These are phyloP conservation scores for Cucumis sativus DNA, from an alignment of 306 rosid species.

Conservation along the genomic window DNA sequence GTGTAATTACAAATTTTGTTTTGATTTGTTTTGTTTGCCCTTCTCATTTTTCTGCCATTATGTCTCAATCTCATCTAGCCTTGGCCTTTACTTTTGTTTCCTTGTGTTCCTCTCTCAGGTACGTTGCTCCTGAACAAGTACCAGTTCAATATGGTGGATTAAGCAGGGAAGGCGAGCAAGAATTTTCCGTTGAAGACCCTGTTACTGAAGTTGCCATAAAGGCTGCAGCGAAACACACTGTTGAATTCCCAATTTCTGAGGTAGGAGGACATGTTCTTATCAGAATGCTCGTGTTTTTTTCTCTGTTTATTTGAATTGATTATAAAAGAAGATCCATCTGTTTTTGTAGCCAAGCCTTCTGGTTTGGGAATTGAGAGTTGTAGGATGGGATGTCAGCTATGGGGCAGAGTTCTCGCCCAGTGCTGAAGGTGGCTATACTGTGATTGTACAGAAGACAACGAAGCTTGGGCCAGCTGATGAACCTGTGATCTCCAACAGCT, in stretches of 20 bases:
- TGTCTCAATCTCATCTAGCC: neutral
- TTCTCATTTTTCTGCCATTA: neutral
- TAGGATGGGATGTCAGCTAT: constrained; percentile 80
- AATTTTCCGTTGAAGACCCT: constrained; percentile 56
- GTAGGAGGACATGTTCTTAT: constrained; percentile 15
- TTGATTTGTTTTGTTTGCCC: neutral
- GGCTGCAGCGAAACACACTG: constrained; percentile 49
- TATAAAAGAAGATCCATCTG: neutral
- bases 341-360: constrained; percentile 34
- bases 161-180: constrained; percentile 61
- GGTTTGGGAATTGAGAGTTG: constrained; percentile 75
- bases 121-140: constrained; percentile 68
- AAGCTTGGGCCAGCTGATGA: constrained; percentile 53
- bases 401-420: constrained; percentile 78
- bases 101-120: constrained; percentile 25
- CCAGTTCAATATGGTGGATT: constrained; percentile 86
- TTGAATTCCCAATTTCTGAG: constrained; percentile 71
- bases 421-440: constrained; percentile 65
- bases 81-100: neutral
- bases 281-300: neutral
- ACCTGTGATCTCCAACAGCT: constrained; percentile 49
- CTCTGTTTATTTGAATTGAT: neutral
- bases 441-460: constrained; percentile 65
- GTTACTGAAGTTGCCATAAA: constrained; percentile 64
- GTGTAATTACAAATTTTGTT: neutral